Base-by-base conservation (phyloP, 1,284 basidiomycete species). In the Microbotryomycetes sp. region DNA sequence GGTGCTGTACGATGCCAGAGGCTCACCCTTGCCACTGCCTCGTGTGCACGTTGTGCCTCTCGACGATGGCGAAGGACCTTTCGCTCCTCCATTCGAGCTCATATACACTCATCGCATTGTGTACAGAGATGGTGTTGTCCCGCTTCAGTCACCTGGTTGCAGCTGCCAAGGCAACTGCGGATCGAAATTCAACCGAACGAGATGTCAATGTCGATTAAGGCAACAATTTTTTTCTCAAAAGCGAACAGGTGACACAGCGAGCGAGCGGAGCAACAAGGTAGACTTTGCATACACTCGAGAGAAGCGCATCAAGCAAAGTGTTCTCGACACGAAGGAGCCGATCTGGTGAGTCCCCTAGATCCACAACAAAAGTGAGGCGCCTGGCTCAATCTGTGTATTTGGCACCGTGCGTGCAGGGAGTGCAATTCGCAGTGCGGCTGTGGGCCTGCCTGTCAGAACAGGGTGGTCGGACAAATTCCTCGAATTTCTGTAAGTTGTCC, bases 391-490 rank as follows among this genome's bases (percentile, higher is more conserved):
- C 12, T 22, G 4, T 6, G 3, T 22, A 12, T 4, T 23, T 26
- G 3, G 1, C 15, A 3, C 6, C 25, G 9, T 2, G 16, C 30
- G 6, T 3, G 3, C 58, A 64, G 64, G 23, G 67, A 68, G 49
- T 68, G 67, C 56, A 68, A 68, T 48, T 59, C 60, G 7, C 19
- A 62, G 9, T 68, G 67, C 36, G 67, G 62, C 0, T 68, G 67
- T 46, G 64, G 56, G 4, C 36, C 32, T 0, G 31, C 16, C 3
- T 68, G 67, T 56, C 28, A 49, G 30, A 68, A 68, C 23, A 52
- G 61, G 4, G 57, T 58, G 4, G 22, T n/a, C 22, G 22, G 56
- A 26, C 7, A 26, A 23, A 28, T 36, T 5, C 48, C 19, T 6
- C 16, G 19, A 26, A 15, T 15, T 42, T 16, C 15, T 5, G 7